Conservation (phyloP, 352 stramenopile species). For the Phytophthora cactorum region DNA sequence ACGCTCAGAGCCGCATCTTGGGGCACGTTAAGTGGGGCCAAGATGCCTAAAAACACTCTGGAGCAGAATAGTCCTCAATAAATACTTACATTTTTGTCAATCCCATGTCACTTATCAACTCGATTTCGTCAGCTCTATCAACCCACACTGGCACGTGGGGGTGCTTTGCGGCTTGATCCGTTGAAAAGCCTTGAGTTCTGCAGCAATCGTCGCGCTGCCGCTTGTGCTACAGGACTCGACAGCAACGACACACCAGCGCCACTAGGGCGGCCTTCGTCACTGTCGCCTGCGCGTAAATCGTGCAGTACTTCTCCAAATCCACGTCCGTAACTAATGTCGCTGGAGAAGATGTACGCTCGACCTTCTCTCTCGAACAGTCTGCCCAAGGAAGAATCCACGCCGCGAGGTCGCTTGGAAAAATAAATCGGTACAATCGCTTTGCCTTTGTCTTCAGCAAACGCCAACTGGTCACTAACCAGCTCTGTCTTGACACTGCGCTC, state of each 20-base stretch:
- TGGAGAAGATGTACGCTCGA: conserved; percentile 56
- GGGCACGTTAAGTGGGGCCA: no score
- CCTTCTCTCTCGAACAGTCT: conserved; percentile 45
- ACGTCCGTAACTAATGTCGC: conserved; percentile 71
- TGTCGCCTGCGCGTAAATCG: conserved; percentile 41
- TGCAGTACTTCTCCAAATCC: conserved; percentile 62
- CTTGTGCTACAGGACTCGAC: conserved; percentile 43
- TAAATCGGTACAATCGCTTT: conserved; percentile 81
- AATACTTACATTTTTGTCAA: conserved; percentile 9
- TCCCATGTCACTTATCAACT: not conserved
- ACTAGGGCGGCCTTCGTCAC: conserved; percentile 18
- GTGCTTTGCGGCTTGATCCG: conserved; percentile 11
- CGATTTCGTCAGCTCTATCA: conserved; percentile 17
- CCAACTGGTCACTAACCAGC: conserved; percentile 84
- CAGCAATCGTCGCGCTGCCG: conserved; percentile 46
- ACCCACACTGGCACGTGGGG: conserved; percentile 33
- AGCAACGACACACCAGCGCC: conserved; percentile 31
- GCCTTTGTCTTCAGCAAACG: conserved; percentile 83
- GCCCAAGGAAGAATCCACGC: conserved; percentile 48
- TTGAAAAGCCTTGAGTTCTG: conserved; percentile 29
- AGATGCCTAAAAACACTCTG: no score
- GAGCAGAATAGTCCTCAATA: not conserved
- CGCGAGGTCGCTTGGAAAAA: conserved; percentile 54
- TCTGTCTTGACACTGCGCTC: conserved; percentile 80
- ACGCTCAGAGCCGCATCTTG: no score